phyloP scores from a whole-genome alignment of 345 rosid species.

The Lepidium africanum region DNA sequence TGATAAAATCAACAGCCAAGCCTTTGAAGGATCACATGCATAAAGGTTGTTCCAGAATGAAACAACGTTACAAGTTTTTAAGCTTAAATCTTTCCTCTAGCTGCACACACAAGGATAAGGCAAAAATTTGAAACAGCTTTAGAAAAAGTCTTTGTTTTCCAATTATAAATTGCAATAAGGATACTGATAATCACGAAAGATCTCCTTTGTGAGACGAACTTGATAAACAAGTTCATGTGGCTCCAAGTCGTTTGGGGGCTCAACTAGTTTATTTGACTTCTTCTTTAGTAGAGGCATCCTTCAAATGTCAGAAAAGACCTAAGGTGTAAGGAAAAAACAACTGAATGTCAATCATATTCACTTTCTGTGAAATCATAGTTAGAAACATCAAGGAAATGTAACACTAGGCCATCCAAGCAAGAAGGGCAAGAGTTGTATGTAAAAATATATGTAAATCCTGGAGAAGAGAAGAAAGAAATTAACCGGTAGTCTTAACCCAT shows the following conservation, averaged over 20 bases:
- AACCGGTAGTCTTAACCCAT: not conserved
- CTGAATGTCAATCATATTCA: not conserved
- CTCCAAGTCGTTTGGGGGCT: slow-evolving; percentile 63
- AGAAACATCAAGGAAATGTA: not conserved
- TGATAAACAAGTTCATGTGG: slow-evolving; percentile 71
- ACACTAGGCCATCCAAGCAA: not conserved
- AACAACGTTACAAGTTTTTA: not conserved
- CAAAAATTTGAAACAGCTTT: not conserved
- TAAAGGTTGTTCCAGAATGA: not conserved
- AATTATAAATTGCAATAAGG: slow-evolving; percentile 32
- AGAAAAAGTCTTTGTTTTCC: not conserved
- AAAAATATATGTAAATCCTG: not conserved
- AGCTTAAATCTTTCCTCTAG: not conserved
- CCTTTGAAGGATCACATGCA: not conserved
- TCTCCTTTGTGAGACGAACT: slow-evolving; percentile 92
- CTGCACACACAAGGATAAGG: not conserved
- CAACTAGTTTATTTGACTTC: slow-evolving; percentile 51
- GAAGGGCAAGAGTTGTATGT: not conserved
- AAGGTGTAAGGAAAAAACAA: not conserved
- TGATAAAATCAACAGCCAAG: too few species aligned
- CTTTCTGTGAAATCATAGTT: not conserved
- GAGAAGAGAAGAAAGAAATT: not conserved
- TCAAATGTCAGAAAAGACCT: slow-evolving; percentile 10
- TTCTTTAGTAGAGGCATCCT: slow-evolving; percentile 81
- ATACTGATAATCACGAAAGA: slow-evolving; percentile 78